Base-by-base conservation (phyloP, 371 early-diverging fungal species). In the Coemansia sp. region DNA sequence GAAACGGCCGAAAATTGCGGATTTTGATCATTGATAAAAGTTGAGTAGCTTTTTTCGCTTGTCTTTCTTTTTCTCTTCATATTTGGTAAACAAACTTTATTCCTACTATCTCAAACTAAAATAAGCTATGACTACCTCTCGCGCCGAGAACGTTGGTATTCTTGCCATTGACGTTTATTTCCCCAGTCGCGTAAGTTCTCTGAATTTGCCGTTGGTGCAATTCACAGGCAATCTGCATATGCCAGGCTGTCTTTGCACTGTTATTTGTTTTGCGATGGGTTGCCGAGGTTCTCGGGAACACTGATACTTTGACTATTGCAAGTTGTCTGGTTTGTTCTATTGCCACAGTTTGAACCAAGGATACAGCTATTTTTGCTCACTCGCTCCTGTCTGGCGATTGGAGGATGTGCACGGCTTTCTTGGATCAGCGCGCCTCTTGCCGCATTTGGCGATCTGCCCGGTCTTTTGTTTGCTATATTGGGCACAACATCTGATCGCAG, bases 161-260 rank as follows among this genome's bases (percentile, higher is more conserved):
- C 84, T 87, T 71, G 96, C 92, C 82, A 85, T 95, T 76, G 96
- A 96, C 69, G 88, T 93, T 82, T 96, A 97, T 84, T 92, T 96
- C 77, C 98, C 98, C 34, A 85, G 84, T 64, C 87, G 88, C 79
- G 89, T 89, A 81, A 65, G 82, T 77, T 21, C n/a, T 22, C 26
- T 22, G 16, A n/a, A 16, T 42, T 34, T 10, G 10, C 34, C 34
- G 10, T 10, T 61, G 42, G 39, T 51, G n/a, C n/a, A 13, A 24
- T 24, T 80, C 47, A 26, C 48, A 21, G 29, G 21, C 39, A 58
- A 39, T 58, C 21, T 18, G 21, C 3, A 14, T 22, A 13, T 39
- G 26, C 7, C 45, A 42, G 45, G 45, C 45, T 42, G 45, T 42
- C 4, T 42, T 42, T 13, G 45, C 45, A 10, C 45, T 42, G 45